Evolutionary conservation across 2,329 filamentous ascomycete genomes (phyloP).

Genomic region (Fusarium protoensiforme): DNA sequence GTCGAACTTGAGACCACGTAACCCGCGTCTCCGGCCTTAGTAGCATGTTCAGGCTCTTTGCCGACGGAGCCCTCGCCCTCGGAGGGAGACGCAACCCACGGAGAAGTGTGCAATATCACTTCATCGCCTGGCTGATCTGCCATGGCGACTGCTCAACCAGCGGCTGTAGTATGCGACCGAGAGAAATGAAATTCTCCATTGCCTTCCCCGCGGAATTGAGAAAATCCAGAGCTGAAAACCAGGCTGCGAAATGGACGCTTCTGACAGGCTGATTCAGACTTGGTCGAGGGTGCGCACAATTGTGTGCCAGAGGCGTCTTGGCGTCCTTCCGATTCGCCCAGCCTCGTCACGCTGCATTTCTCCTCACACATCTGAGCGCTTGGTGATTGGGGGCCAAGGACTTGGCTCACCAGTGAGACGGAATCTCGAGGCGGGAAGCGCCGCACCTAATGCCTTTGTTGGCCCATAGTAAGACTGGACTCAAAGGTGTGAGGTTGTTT

Average conservation of each 20-base stretch:
- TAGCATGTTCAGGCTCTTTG: neutral
- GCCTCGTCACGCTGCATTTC: neutral
- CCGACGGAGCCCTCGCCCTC: neutral
- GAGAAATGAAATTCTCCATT: neutral
- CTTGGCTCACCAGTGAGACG: neutral
- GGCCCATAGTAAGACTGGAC: neutral
- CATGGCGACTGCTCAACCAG: neutral
- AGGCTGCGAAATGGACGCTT: neutral
- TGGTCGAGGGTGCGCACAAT: neutral
- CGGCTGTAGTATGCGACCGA: neutral
- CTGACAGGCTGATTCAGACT: neutral
- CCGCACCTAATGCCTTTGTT: neutral
- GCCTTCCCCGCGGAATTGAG: neutral
- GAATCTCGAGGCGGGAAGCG: neutral
- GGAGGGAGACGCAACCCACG: neutral
- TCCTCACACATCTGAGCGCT: neutral
- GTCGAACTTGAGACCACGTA: neutral
- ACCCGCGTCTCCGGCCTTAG: neutral
- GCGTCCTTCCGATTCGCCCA: neutral
- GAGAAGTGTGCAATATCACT: neutral
- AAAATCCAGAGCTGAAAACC: neutral
- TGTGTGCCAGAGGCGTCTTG: neutral
- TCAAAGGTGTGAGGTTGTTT: neutral
- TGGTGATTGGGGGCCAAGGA: neutral
- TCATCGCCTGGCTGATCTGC: neutral